A percentile compares a stretch with the other conserved stretches of the same genome.
phyloP scores from a whole-genome alignment of 2,329 filamentous ascomycete genomes.

The Anisogramma anomala region DNA sequence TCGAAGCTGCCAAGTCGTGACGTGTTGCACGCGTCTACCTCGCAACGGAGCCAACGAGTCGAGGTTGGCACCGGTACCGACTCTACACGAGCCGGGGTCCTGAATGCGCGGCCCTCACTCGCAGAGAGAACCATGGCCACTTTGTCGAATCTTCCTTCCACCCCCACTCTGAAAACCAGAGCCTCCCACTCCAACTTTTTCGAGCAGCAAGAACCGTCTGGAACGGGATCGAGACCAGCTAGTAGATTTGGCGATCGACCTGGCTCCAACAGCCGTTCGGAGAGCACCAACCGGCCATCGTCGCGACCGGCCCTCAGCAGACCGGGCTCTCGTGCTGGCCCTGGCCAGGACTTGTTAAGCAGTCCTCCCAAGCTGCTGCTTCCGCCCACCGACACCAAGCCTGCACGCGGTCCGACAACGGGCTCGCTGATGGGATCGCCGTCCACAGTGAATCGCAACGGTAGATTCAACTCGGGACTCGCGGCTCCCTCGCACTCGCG shows the following conservation, averaged over 20 bases:
- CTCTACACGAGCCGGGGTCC: slow-evolving; percentile 1
- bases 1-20: slow-evolving; percentile 4
- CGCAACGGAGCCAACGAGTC: slow-evolving; percentile 5
- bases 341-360: slow-evolving; percentile 32
- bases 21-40: slow-evolving; percentile 2
- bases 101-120: slow-evolving; percentile 44
- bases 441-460: slow-evolving; percentile 18
- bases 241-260: slow-evolving; percentile 35
- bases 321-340: slow-evolving; percentile 43
- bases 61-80: slow-evolving; percentile 1
- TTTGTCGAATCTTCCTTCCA: slow-evolving; percentile 64
- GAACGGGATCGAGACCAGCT: slow-evolving; percentile 38
- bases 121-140: slow-evolving; percentile 82
- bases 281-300: slow-evolving; percentile 39
- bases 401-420: slow-evolving; percentile 25
- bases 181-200: slow-evolving; percentile 67
- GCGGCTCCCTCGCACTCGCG: slow-evolving; percentile 24
- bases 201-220: slow-evolving; percentile 47
- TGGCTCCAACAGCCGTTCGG: slow-evolving; percentile 51
- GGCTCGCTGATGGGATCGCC: slow-evolving; percentile 26
- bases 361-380: slow-evolving; percentile 33
- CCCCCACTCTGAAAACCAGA: slow-evolving; percentile 56
- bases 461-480: slow-evolving; percentile 20
- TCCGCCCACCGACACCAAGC: slow-evolving; percentile 33
- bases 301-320: slow-evolving; percentile 39